phyloP scores from a whole-genome alignment of 2,329 filamentous ascomycete species.

The Byssothecium circinans region DNA sequence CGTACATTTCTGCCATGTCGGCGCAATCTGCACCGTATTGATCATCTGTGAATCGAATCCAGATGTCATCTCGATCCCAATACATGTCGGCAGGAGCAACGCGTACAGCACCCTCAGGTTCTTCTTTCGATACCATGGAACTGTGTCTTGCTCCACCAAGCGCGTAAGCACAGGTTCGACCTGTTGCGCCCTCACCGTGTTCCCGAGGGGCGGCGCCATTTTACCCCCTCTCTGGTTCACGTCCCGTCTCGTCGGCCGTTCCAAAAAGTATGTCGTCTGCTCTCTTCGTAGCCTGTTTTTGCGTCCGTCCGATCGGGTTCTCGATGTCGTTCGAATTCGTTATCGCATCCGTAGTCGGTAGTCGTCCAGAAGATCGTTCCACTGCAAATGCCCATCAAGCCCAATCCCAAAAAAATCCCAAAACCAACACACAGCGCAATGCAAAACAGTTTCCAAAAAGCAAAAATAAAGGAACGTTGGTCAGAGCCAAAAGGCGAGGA shows the following conservation, averaged over 20 bases:
- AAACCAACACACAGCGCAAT: not conserved
- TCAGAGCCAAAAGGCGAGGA: too few relatives aligned
- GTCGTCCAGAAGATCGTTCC: not conserved
- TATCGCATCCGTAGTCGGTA: not conserved
- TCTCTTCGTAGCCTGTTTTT: not conserved
- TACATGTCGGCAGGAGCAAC: constrained; percentile 36
- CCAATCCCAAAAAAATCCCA: not conserved
- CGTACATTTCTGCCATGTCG: constrained; percentile 30
- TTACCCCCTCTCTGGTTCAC: not conserved
- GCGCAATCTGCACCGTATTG: constrained; percentile 34
- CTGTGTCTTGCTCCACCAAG: constrained; percentile 44
- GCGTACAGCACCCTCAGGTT: constrained; percentile 42
- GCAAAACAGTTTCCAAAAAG: too few relatives aligned
- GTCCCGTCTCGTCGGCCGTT: not conserved
- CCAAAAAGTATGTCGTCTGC: not conserved
- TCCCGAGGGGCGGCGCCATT: constrained; percentile 11
- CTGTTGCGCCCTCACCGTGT: constrained; percentile 7
- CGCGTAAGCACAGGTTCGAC: constrained; percentile 47
- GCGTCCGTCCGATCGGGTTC: too few relatives aligned
- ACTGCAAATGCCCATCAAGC: too few relatives aligned
- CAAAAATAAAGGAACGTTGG: too few relatives aligned
- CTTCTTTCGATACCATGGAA: constrained; percentile 44
- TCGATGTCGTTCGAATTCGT: not conserved
- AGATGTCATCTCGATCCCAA: constrained; percentile 39
- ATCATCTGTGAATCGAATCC: constrained; percentile 41